Conservation (phyloP, 139 green algal genomes). For the Trebouxia sp. region DNA sequence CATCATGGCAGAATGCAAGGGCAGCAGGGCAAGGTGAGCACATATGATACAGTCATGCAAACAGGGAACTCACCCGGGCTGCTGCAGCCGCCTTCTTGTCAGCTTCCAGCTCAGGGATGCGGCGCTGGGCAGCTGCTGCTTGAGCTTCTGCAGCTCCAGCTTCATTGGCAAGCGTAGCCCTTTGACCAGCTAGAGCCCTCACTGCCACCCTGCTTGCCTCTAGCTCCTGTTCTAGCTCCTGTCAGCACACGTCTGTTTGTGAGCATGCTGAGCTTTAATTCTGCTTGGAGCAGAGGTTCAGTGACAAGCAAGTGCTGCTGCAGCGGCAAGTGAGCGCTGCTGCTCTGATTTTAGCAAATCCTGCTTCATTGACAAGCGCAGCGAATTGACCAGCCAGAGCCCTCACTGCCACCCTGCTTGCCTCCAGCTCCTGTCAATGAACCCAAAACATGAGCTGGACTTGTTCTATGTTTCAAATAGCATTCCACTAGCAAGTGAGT, state of each 20-base stretch:
- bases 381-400: constrained; percentile 30
- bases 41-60: background rate
- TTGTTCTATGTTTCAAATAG: too few relatives aligned
- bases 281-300: constrained; percentile 35
- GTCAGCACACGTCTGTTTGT: constrained; percentile 24
- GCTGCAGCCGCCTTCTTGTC: constrained; percentile 62
- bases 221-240: constrained; percentile 33
- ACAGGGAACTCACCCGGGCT: constrained; percentile 15
- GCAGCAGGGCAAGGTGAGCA: background rate
- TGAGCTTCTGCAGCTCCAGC: constrained; percentile 40
- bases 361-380: constrained; percentile 43
- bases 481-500: too few relatives aligned
- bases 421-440: constrained; percentile 30
- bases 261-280: too few relatives aligned
- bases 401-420: background rate
- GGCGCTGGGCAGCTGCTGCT: constrained; percentile 26
- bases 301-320: constrained; percentile 46
- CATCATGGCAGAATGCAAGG: background rate
- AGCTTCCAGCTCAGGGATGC: constrained; percentile 57
- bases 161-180: constrained; percentile 42
- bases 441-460: too few relatives aligned
- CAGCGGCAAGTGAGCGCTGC: too few relatives aligned
- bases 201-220: background rate
- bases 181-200: constrained; percentile 28
- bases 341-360: constrained; percentile 35